Percentiles rank a stretch among this genome's conserved stretches.
These are phyloP conservation scores for Albatrellus ellisii DNA, from an alignment of 768 basidiomycete species.

Conservation along the genomic window DNA sequence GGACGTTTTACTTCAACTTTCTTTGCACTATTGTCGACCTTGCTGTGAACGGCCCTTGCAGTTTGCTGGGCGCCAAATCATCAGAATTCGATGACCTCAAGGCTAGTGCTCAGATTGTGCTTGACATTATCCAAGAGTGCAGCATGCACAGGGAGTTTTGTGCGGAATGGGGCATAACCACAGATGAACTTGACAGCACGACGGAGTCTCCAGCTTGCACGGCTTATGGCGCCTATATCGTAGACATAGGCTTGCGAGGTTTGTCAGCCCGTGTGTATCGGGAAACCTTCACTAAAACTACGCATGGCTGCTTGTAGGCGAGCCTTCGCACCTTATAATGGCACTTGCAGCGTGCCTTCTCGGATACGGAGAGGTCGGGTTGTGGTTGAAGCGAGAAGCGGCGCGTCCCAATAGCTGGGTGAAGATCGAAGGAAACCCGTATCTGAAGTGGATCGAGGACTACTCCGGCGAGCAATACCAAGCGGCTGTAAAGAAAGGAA, in stretches of 20 bases:
- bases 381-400: conserved; percentile 60
- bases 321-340: conserved; percentile 59
- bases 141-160: conserved; percentile 63
- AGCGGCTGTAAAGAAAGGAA: conserved; percentile 52
- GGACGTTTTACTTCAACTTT: background rate
- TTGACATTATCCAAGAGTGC: conserved; percentile 55
- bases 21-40: too few relatives aligned
- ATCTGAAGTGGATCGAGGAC: conserved; percentile 65
- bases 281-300: background rate
- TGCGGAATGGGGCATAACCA: conserved; percentile 50
- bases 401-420: conserved; percentile 37
- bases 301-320: conserved; percentile 30
- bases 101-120: conserved; percentile 48
- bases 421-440: conserved; percentile 54
- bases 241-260: conserved; percentile 70
- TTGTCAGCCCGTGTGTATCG: background rate
- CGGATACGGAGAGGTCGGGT: conserved; percentile 87
- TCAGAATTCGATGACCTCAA: conserved; percentile 46
- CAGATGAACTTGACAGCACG: conserved; percentile 44
- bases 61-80: conserved; percentile 71
- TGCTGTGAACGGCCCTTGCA: conserved; percentile 20
- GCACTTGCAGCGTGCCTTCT: conserved; percentile 77
- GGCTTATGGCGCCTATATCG: conserved; percentile 79
- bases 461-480: conserved; percentile 68
- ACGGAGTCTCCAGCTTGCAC: conserved; percentile 60